Evolutionary conservation across 1,139 yeast genomes (phyloP).

Genomic region (Hansenula lynferdii): DNA sequence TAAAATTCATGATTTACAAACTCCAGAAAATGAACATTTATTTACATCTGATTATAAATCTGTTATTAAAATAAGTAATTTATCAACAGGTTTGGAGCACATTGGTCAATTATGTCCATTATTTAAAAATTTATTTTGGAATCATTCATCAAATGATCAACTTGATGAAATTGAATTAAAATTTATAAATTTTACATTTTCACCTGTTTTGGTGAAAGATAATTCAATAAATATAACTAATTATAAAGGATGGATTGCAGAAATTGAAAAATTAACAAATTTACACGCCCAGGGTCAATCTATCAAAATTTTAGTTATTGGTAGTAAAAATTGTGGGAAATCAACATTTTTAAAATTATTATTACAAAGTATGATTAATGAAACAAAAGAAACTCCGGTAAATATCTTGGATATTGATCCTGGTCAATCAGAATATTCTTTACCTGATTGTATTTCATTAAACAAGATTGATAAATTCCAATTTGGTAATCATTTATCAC

Average conservation of each 20-base stretch:
- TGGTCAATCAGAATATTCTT: slow-evolving; percentile 80
- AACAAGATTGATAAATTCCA: slow-evolving; percentile 16
- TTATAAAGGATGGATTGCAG: slow-evolving; percentile 23
- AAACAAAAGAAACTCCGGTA: slow-evolving; percentile 19
- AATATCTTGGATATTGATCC: slow-evolving; percentile 80
- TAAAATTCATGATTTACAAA: slow-evolving; percentile 26
- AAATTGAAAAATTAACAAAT: slow-evolving; percentile 19
- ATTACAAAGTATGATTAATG: slow-evolving; percentile 36
- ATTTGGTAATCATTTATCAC: slow-evolving; percentile 18
- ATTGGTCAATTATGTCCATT: slow-evolving; percentile 46
- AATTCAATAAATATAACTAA: slow-evolving; percentile 27
- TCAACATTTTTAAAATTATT: slow-evolving; percentile 63
- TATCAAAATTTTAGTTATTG: slow-evolving; percentile 41
- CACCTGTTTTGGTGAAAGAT: slow-evolving; percentile 30
- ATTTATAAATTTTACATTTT: slow-evolving; percentile 30
- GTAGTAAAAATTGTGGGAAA: slow-evolving; percentile 80
- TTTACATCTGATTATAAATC: slow-evolving; percentile 37
- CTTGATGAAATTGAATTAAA: slow-evolving; percentile 19
- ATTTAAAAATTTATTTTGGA: slow-evolving; percentile 38
- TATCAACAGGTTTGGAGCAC: slow-evolving; percentile 40
- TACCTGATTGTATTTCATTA: slow-evolving; percentile 51
- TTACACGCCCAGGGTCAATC: slow-evolving; percentile 15
- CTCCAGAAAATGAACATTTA: slow-evolving; percentile 30
- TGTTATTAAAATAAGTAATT: slow-evolving; percentile 36
- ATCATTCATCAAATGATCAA: slow-evolving; percentile 11